phyloP scores from a whole-genome alignment of 257 asterid genomes.

The Solanum pennellii region DNA sequence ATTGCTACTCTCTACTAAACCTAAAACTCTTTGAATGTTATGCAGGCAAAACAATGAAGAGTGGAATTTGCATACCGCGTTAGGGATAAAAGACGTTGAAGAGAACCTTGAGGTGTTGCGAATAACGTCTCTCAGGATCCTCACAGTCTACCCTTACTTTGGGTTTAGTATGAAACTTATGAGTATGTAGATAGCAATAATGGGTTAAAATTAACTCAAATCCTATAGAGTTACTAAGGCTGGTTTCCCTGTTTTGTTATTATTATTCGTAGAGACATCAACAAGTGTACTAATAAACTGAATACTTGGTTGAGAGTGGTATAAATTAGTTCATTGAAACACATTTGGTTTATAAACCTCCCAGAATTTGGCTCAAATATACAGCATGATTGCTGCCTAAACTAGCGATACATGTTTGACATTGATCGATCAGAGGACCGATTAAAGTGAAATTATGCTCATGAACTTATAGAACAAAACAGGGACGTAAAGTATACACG shows the following conservation, averaged over 20 bases:
- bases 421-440: neutral
- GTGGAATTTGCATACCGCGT: neutral
- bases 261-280: neutral
- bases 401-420: neutral
- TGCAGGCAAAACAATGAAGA: slow-evolving; percentile 9
- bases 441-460: neutral
- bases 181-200: slow-evolving; percentile 1
- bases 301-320: neutral
- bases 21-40: neutral
- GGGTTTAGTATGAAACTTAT: neutral
- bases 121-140: neutral
- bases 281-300: neutral
- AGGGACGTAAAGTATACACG: neutral
- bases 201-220: neutral
- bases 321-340: neutral
- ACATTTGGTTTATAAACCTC: neutral
- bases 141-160: neutral
- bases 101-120: neutral
- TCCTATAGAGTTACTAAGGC: neutral
- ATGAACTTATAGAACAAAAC: neutral
- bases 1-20: neutral
- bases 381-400: neutral
- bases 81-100: neutral
- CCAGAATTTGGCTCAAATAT: neutral
- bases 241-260: neutral